Percentiles rank a stretch among this genome's conserved stretches.
Conservation (phyloP, 2,329 filamentous ascomycete species). For the Exutisphaerella laricina region DNA sequence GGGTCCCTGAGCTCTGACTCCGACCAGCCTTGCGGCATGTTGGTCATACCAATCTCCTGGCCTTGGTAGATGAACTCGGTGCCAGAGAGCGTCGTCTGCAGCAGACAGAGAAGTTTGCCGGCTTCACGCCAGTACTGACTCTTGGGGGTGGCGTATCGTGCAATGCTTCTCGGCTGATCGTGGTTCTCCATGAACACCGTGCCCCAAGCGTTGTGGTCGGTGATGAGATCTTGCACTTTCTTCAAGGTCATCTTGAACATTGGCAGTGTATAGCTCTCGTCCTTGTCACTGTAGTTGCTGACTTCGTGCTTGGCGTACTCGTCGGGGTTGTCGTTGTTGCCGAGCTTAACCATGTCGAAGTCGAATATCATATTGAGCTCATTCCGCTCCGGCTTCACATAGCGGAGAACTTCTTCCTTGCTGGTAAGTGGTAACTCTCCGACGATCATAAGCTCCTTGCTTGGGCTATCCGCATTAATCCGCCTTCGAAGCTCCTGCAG, state of each 20-base stretch:
- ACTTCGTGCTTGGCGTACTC: conserved; percentile 24
- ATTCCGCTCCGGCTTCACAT: conserved; percentile 48
- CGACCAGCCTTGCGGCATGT: conserved; percentile 55
- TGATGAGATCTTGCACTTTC: conserved; percentile 43
- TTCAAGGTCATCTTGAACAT: conserved; percentile 19
- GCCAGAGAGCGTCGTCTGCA: conserved; percentile 54
- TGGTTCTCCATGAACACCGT: conserved; percentile 62
- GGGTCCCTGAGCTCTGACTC: conserved; percentile 20
- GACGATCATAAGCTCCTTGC: conserved; percentile 42
- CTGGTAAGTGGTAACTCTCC: conserved; percentile 48
- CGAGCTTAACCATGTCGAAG: conserved; percentile 57
- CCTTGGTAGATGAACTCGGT: conserved; percentile 66
- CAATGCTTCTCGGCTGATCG: conserved; percentile 57
- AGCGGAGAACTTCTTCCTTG: conserved; percentile 47
- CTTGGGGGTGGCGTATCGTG: conserved; percentile 32
- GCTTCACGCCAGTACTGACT: conserved; percentile 41
- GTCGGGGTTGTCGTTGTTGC: conserved; percentile 24
- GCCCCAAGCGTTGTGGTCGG: conserved; percentile 58
- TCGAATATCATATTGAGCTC: conserved; percentile 70
- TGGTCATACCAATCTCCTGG: conserved; percentile 63
- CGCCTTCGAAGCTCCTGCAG: conserved; percentile 38
- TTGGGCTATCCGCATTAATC: conserved; percentile 21
- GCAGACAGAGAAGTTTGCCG: conserved; percentile 56
- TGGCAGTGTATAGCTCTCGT: conserved; percentile 27
- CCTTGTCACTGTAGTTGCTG: conserved; percentile 25